phyloP scores from a whole-genome alignment of 305 asterid genomes.

The Stenogyne calaminthoides region DNA sequence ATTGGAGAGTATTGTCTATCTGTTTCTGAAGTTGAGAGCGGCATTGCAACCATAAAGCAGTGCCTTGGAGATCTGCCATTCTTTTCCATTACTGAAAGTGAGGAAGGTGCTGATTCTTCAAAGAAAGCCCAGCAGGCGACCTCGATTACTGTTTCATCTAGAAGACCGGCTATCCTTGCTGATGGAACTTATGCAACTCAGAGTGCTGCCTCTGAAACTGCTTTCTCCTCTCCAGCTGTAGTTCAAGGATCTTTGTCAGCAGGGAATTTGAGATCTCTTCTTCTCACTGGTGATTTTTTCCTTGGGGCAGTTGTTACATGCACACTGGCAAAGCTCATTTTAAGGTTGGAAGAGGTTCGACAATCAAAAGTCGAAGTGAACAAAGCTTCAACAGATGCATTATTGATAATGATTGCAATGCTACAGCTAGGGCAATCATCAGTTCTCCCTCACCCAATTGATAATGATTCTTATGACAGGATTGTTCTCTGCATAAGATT shows the following conservation, averaged over 20 bases:
- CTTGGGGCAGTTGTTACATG: constrained; percentile 88
- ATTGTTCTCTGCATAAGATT: constrained; percentile 77
- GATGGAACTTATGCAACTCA: constrained; percentile 99
- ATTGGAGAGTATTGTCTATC: constrained; percentile 92
- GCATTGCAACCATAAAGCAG: constrained; percentile 58
- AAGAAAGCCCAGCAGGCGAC: constrained; percentile 77
- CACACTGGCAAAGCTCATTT: constrained; percentile 75
- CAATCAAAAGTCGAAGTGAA: constrained; percentile 75
- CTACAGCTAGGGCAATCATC: constrained; percentile 89
- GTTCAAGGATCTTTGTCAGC: constrained; percentile 67
- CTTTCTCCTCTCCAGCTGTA: constrained; percentile 70
- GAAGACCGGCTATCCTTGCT: constrained; percentile 95
- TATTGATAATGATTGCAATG: constrained; percentile 77
- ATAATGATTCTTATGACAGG: constrained; percentile 84
- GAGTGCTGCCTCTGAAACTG: constrained; percentile 79
- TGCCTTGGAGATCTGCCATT: constrained; percentile 95
- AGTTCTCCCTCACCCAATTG: constrained; percentile 90
- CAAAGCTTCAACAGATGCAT: constrained; percentile 59
- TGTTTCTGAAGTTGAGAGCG: constrained; percentile 86
- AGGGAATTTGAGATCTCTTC: constrained; percentile 89
- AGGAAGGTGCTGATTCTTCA: constrained; percentile 57
- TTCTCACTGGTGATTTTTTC: constrained; percentile 90
- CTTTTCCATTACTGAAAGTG: constrained; percentile 78
- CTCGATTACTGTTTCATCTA: constrained; percentile 84
- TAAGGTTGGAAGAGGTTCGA: constrained; percentile 89